These are phyloP conservation scores for Penicillium crystallinum DNA, from an alignment of 495 filamentous ascomycete species.

Conservation along the genomic window DNA sequence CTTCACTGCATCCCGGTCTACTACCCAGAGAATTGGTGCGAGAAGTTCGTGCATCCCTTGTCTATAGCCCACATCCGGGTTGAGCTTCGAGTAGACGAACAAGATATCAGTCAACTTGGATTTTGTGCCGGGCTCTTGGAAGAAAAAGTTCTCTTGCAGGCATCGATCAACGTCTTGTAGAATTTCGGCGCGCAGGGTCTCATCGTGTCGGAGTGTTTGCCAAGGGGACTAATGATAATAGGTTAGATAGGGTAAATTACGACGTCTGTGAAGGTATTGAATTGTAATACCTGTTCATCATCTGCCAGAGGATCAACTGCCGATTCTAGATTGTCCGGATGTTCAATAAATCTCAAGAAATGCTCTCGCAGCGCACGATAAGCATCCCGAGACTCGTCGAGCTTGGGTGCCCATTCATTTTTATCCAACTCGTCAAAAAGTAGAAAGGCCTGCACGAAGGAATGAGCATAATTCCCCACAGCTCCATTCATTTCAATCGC, in stretches of 20 bases:
- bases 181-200: slow-evolving; percentile 80
- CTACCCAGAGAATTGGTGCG: slow-evolving; percentile 83
- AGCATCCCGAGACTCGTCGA: slow-evolving; percentile 63
- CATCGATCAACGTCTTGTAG: slow-evolving; percentile 91
- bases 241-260: neutral
- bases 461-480: slow-evolving; percentile 10
- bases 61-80: slow-evolving; percentile 80
- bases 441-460: slow-evolving; percentile 60
- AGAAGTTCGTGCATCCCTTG: slow-evolving; percentile 98
- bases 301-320: slow-evolving; percentile 81
- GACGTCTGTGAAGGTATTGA: neutral
- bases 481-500: neutral
- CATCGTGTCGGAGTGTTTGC: slow-evolving; percentile 77
- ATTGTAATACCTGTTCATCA: slow-evolving; percentile 63
- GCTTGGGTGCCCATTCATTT: slow-evolving; percentile 60
- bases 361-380: slow-evolving; percentile 69
- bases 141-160: slow-evolving; percentile 89
- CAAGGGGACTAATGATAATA: slow-evolving; percentile 67
- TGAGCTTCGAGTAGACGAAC: slow-evolving; percentile 92
- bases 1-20: slow-evolving; percentile 77
- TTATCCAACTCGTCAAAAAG: slow-evolving; percentile 66
- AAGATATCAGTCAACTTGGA: slow-evolving; percentile 79
- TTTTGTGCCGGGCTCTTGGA: slow-evolving; percentile 74
- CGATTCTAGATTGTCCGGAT: slow-evolving; percentile 72
- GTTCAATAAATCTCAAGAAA: slow-evolving; percentile 72